phyloP scores from a whole-genome alignment of 2,329 filamentous ascomycete species.

The Tolypocladium capitatum region DNA sequence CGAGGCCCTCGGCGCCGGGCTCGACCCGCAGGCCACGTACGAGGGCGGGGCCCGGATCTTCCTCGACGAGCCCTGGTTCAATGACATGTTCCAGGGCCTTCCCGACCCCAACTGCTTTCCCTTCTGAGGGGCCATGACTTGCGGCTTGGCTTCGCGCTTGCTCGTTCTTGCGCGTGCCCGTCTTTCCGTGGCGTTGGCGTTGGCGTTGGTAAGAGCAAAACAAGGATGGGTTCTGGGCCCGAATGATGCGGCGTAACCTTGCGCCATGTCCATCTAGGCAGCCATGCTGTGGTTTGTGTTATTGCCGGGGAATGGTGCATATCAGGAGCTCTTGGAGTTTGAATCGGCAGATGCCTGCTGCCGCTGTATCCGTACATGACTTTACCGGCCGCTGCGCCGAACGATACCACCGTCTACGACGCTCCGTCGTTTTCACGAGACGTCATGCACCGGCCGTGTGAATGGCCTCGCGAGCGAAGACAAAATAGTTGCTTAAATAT shows the following conservation, averaged over 20 bases:
- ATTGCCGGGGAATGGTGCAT: neutral
- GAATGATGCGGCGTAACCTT: neutral
- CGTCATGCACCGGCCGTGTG: neutral
- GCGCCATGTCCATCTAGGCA: neutral
- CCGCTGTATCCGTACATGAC: neutral
- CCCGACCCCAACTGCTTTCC: slow-evolving; percentile 20
- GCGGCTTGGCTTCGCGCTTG: neutral
- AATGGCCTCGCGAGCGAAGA: neutral
- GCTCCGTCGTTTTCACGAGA: neutral
- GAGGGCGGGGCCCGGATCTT: slow-evolving; percentile 22
- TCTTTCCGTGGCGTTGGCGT: neutral
- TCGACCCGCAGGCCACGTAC: slow-evolving; percentile 14
- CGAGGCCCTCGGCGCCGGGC: slow-evolving; percentile 14
- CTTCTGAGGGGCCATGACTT: slow-evolving; percentile 10
- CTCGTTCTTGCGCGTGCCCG: neutral
- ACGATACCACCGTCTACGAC: neutral
- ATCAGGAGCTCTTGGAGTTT: neutral
- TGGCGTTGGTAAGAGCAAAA: neutral
- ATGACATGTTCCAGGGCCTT: slow-evolving; percentile 21
- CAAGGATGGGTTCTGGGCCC: neutral
- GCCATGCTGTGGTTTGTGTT: neutral
- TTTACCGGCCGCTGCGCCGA: neutral
- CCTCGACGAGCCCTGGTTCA: slow-evolving; percentile 27
- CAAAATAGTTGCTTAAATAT: too few species aligned
- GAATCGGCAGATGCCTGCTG: neutral